Evolutionary conservation across 495 filamentous ascomycete genomes (phyloP), one percentile per base, ranked within the genome.

Genomic region (Lasiosphaeris hirsuta): DNA sequence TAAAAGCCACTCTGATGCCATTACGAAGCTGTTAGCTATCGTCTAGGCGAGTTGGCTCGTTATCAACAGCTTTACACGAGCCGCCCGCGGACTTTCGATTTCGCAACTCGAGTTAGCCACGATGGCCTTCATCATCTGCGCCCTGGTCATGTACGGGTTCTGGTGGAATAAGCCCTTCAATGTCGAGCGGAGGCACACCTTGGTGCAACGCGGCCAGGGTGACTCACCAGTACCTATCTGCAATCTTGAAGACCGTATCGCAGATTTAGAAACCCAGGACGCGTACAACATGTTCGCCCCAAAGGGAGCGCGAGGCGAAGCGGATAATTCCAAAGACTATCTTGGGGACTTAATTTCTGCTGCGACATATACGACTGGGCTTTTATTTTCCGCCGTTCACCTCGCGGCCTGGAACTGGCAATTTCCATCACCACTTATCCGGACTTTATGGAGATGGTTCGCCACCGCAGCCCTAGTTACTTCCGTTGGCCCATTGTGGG

Each of bases 121-220:
- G 6, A 43, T 74, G 10, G 47, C 65, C 8, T 69, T 69, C 49
- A 61, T 73, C 1, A 17, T 69, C 2, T 76, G 69, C 30, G 69
- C 72, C 6, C 50, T 70, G 38, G 61, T 49, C 0, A 72, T 72
- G 64, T 77, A 76, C 59, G 9, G 54, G 0, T 41, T 72, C 7
- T 77, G 74, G 75, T 59, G 64, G 34, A 17, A 69, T 23, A 77
- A 78, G 50, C 75, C 73, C 2, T 65, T 72, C 45, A 60, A 67
- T 36, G 56, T 63, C 38, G 51, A 53, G 17, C 56, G 54, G 35
- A 43, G 54, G 11, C 45, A 14, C 10, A 47, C 36, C 35, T 10
- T 51, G n/a, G 65, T 66, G 1, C 42, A 15, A 17, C 9, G 10
- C 9, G n/a, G n/a, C n/a, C n/a, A n/a, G n/a, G n/a, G 42, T 45